These are phyloP conservation scores for Hammondia hammondi DNA, from an alignment of 169 alveolate genomes.

Conservation along the genomic window DNA sequence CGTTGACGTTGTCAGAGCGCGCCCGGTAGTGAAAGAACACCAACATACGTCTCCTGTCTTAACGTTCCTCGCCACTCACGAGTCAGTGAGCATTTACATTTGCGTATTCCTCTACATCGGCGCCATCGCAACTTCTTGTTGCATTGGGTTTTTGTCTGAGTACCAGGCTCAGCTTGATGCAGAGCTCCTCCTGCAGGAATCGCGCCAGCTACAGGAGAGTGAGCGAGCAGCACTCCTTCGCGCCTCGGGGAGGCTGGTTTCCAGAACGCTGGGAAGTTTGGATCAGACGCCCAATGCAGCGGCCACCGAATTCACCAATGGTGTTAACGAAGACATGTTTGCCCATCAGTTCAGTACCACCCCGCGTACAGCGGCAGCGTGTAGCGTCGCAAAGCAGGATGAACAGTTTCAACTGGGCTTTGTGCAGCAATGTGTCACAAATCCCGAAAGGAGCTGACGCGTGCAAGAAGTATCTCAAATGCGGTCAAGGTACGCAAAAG, in stretches of 20 bases:
- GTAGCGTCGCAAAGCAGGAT: no score
- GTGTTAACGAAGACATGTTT: constrained; percentile 5
- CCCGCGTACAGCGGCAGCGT: no score
- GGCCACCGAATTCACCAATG: background rate
- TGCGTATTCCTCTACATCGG: constrained; percentile 35
- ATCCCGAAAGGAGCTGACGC: no score
- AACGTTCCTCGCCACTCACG: constrained; percentile 24
- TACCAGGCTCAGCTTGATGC: constrained; percentile 49
- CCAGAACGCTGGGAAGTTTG: background rate
- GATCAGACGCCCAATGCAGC: background rate
- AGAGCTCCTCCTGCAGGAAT: constrained; percentile 20
- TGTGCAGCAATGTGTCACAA: no score
- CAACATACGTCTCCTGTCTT: background rate
- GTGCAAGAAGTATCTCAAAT: no score
- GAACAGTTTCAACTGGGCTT: no score
- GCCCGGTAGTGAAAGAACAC: constrained; percentile 5
- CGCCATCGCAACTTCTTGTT: constrained; percentile 10
- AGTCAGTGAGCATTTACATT: background rate
- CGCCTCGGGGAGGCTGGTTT: background rate
- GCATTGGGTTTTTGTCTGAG: constrained; percentile 30
- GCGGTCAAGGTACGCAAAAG: no score
- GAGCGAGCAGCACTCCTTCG: constrained; percentile 39
- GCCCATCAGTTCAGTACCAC: background rate
- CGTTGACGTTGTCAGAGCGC: constrained; percentile 19
- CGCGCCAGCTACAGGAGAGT: constrained; percentile 3